Evolutionary conservation across 768 basidiomycete genomes (phyloP).

Genomic region (Crassisporium funariophilum): DNA sequence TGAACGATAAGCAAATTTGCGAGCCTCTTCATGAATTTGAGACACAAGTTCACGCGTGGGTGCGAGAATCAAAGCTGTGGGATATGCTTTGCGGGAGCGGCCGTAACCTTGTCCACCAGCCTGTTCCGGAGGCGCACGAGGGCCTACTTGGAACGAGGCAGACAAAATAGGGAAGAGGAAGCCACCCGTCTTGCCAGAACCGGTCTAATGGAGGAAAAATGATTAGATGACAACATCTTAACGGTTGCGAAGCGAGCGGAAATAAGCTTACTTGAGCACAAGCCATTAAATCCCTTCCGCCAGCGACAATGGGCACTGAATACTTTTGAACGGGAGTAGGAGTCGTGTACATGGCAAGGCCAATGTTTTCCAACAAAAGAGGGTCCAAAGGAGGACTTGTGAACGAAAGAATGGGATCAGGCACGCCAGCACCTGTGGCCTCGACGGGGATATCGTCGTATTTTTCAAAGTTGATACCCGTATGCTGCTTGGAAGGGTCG

Average conservation of each 20-base stretch:
- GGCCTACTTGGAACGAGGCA: constrained; percentile 85
- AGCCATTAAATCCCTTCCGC: constrained; percentile 89
- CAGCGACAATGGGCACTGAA: constrained; percentile 96
- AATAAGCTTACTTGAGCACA: constrained; percentile 74
- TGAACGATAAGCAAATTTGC: constrained; percentile 98
- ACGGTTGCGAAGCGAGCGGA: constrained; percentile 12
- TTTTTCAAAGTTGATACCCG: constrained; percentile 99
- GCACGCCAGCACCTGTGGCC: constrained; percentile 96
- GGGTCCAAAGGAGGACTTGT: constrained; percentile 88
- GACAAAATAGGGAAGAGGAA: constrained; percentile 99
- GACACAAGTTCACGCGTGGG: constrained; percentile 98
- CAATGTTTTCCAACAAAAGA: constrained; percentile 94
- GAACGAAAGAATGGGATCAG: constrained; percentile 89
- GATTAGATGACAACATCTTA: constrained; percentile 19
- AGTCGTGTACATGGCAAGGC: constrained; percentile 87
- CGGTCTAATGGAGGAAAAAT: constrained; percentile 64
- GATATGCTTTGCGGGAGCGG: constrained; percentile 87
- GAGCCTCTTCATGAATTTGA: constrained; percentile 98
- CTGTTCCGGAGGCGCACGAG: constrained; percentile 66
- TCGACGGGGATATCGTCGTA: constrained; percentile 99
- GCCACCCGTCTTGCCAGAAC: constrained; percentile 98
- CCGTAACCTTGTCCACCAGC: constrained; percentile 50
- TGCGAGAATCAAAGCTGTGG: constrained; percentile 95
- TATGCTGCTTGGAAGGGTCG: constrained; percentile 88
- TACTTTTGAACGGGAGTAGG: constrained; percentile 99